Evolutionary conservation across 2,329 filamentous ascomycete genomes (phyloP).

Genomic region (Bisporella sp.): DNA sequence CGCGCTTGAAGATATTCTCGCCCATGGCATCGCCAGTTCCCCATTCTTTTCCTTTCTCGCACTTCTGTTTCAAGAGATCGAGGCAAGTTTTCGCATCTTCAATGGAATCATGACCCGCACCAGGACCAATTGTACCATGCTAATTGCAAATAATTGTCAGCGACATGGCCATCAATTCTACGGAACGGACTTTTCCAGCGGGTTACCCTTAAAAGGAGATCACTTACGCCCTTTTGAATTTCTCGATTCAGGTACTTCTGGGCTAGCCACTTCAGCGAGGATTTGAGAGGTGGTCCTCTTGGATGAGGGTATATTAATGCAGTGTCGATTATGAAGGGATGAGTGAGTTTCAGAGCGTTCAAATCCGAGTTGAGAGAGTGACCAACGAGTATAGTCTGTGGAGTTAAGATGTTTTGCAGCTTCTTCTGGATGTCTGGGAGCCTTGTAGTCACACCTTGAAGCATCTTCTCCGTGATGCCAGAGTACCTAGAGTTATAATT

Average conservation of each 20-base stretch:
- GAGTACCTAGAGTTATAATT: conserved; percentile 50
- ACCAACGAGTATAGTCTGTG: conserved; percentile 67
- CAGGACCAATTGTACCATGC: conserved; percentile 41
- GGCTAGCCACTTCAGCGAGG: conserved; percentile 80
- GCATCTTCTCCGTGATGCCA: conserved; percentile 82
- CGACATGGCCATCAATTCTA: too few species aligned
- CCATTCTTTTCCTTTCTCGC: conserved; percentile 84
- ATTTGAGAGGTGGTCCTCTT: conserved; percentile 81
- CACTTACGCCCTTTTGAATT: conserved; percentile 64
- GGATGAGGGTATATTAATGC: conserved; percentile 85
- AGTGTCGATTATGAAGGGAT: conserved; percentile 92
- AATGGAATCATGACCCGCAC: conserved; percentile 76
- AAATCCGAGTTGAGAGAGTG: conserved; percentile 81
- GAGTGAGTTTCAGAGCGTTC: conserved; percentile 75
- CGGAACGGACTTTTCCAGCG: too few species aligned
- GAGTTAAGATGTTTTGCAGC: conserved; percentile 65
- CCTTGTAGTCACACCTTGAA: conserved; percentile 76
- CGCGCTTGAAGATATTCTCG: conserved; percentile 84
- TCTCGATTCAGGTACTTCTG: conserved; percentile 80
- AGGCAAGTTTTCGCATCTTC: conserved; percentile 90
- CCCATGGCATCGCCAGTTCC: conserved; percentile 70
- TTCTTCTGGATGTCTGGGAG: conserved; percentile 75
- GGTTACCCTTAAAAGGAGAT: too few species aligned
- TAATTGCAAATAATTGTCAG: too few species aligned
- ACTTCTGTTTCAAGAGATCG: conserved; percentile 91